Evolutionary conservation across 116 monocot genomes (phyloP).

Genomic region (Cymodocea nodosa): DNA sequence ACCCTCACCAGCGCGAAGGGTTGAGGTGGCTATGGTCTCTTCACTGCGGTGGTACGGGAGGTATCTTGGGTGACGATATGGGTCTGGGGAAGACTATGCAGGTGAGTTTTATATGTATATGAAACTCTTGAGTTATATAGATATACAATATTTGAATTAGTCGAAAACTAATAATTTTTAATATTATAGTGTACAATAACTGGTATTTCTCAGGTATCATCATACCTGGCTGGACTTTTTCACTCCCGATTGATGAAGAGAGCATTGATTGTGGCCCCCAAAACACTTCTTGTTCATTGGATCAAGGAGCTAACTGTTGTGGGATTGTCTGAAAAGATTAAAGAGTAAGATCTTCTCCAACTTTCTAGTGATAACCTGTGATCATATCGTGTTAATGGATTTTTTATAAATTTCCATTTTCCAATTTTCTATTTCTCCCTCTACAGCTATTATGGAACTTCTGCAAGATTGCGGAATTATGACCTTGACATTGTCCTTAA

Average conservation of each 20-base stretch:
- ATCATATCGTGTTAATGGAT: slow-evolving; percentile 21
- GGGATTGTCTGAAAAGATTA: slow-evolving; percentile 53
- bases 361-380: not conserved
- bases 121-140: not conserved
- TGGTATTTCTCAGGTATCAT: slow-evolving; percentile 44
- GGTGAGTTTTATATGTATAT: no score
- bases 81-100: slow-evolving; percentile 98
- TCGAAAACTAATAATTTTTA: no score
- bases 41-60: slow-evolving; percentile 70
- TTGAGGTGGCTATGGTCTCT: slow-evolving; percentile 87
- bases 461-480: slow-evolving; percentile 46
- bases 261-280: slow-evolving; percentile 80
- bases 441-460: slow-evolving; percentile 73
- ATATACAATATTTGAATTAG: no score
- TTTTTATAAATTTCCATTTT: not conserved
- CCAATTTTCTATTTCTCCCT: not conserved
- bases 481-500: slow-evolving; percentile 53
- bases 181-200: not conserved
- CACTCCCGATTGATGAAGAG: slow-evolving; percentile 65
- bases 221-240: slow-evolving; percentile 82
- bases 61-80: slow-evolving; percentile 98
- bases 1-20: slow-evolving; percentile 80
- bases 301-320: slow-evolving; percentile 83
- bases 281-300: slow-evolving; percentile 92
- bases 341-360: slow-evolving; percentile 42